Conservation (phyloP, 371 early-diverging fungal species). For the Mortierella sp. region DNA sequence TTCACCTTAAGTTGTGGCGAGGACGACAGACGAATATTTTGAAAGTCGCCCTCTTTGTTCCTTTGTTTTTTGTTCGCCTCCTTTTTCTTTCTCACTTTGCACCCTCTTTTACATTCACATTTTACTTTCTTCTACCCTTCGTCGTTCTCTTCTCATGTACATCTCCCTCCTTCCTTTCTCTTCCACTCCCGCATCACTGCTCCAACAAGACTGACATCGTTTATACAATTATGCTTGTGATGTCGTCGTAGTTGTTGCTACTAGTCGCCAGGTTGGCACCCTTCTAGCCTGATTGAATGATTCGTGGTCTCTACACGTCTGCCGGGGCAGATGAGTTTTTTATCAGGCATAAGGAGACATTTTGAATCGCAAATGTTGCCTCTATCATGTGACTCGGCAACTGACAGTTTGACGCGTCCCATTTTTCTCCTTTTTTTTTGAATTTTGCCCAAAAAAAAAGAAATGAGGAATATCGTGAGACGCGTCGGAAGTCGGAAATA, state of each 20-base stretch:
- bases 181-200: no score
- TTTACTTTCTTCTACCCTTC: neutral
- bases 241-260: no score
- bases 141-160: no score
- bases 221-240: no score
- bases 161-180: neutral
- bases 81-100: neutral
- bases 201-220: no score
- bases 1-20: neutral
- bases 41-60: neutral
- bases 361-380: neutral
- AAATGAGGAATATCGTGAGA: neutral
- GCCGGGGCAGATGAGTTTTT: neutral
- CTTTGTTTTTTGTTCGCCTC: neutral
- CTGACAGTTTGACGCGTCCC: neutral
- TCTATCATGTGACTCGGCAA: neutral
- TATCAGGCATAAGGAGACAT: neutral
- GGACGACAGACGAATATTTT: neutral
- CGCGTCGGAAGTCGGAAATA: conserved; percentile 2
- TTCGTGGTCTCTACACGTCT: neutral
- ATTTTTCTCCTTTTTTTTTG: neutral
- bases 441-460: neutral
- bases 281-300: neutral
- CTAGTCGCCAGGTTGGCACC: no score
- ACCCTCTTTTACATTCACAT: neutral